Evolutionary conservation across 768 basidiomycete genomes (phyloP).

Genomic region (Psilocybe sp.): DNA sequence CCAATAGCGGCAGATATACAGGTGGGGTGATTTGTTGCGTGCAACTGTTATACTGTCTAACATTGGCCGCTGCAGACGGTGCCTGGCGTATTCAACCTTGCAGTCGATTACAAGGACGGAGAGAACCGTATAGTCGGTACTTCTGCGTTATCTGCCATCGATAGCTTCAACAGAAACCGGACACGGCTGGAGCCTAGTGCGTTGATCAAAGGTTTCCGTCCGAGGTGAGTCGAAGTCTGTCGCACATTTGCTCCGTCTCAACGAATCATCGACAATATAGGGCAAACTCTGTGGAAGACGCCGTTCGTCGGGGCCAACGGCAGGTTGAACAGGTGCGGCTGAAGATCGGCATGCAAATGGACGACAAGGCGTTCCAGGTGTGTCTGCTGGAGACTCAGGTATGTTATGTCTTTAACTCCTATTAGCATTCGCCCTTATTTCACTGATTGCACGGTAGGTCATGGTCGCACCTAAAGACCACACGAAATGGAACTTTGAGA

Average conservation of each 20-base stretch:
- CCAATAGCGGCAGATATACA: conserved; percentile 82
- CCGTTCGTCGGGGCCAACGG: conserved; percentile 81
- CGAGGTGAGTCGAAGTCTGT: conserved; percentile 67
- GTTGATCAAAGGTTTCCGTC: conserved; percentile 53
- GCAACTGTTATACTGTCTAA: neutral
- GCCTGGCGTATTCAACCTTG: conserved; percentile 81
- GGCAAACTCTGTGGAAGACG: conserved; percentile 83
- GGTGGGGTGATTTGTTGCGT: conserved; percentile 32
- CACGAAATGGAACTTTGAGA: conserved; percentile 90
- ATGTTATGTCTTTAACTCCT: conserved; percentile 4
- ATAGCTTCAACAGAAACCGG: conserved; percentile 91
- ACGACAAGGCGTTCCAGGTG: conserved; percentile 88
- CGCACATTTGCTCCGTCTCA: neutral
- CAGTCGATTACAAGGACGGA: conserved; percentile 75
- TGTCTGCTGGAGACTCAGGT: conserved; percentile 87
- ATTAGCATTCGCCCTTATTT: neutral
- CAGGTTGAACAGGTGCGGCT: conserved; percentile 90
- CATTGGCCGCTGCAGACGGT: conserved; percentile 53
- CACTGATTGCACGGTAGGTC: conserved; percentile 44
- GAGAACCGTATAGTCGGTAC: conserved; percentile 82
- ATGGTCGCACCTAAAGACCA: conserved; percentile 80
- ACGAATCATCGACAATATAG: conserved; percentile 35
- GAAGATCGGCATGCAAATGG: conserved; percentile 91
- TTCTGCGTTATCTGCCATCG: conserved; percentile 81
- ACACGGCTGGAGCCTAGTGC: conserved; percentile 59